Percentiles rank a stretch among this genome's conserved stretches.
Evolutionary conservation across 192 early-diverging fungal species (phyloP).

Genomic region (Dimargaris verticillata): DNA sequence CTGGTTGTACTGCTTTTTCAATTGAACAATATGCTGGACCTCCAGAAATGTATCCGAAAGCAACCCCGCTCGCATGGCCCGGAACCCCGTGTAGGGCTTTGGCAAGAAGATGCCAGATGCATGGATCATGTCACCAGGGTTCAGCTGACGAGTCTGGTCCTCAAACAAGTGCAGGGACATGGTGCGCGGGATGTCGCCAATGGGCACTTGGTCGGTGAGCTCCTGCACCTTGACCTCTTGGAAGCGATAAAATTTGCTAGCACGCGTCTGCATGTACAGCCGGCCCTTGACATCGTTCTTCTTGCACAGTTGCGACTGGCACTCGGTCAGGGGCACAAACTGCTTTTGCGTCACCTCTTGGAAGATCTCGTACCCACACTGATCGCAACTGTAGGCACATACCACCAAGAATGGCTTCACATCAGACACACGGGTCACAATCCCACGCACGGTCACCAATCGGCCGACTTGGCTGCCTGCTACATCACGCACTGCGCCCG

Average conservation of each 20-base stretch:
- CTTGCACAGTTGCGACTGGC: conserved; percentile 61
- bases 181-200: conserved; percentile 91
- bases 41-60: conserved; percentile 92
- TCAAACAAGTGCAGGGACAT: conserved; percentile 87
- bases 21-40: conserved; percentile 65
- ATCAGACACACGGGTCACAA: conserved; percentile 85
- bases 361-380: conserved; percentile 89
- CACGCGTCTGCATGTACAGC: conserved; percentile 79
- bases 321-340: conserved; percentile 68
- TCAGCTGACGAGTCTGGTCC: conserved; percentile 55
- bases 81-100: conserved; percentile 83
- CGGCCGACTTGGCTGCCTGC: conserved; percentile 65
- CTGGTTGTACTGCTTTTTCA: conserved; percentile 84
- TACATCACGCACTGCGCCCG: conserved; percentile 73
- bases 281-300: conserved; percentile 64
- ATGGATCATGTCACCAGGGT: conserved; percentile 74
- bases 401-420: conserved; percentile 84
- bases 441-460: conserved; percentile 75
- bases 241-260: conserved; percentile 81
- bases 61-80: conserved; percentile 73
- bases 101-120: conserved; percentile 83
- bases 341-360: conserved; percentile 68
- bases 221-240: conserved; percentile 97
- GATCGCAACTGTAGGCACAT: conserved; percentile 80
- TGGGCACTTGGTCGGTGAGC: conserved; percentile 94